phyloP scores from a whole-genome alignment of 2,329 filamentous ascomycete genomes.

The Beauveria scarabaeidicola region DNA sequence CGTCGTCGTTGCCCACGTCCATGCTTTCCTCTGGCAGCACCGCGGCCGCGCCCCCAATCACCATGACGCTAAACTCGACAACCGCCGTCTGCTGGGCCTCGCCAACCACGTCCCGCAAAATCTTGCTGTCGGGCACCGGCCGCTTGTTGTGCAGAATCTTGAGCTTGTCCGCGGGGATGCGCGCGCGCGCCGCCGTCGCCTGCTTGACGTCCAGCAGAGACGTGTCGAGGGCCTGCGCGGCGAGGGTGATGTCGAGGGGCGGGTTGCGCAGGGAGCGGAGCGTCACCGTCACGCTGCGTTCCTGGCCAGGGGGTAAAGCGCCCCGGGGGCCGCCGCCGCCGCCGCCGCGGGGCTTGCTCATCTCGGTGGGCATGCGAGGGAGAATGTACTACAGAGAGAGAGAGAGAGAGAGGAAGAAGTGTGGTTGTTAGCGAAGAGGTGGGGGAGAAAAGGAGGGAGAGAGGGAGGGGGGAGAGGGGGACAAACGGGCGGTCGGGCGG shows the following conservation, averaged over 20 bases:
- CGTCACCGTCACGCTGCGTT: conserved; percentile 47
- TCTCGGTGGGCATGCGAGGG: conserved; percentile 54
- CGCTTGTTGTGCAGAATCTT: conserved; percentile 84
- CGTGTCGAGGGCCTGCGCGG: conserved; percentile 55
- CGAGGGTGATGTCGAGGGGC: conserved; percentile 57
- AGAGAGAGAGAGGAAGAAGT: not conserved
- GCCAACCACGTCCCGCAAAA: conserved; percentile 62
- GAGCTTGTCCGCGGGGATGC: conserved; percentile 66
- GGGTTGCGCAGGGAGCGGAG: conserved; percentile 74
- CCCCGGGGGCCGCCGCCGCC: conserved; percentile 35
- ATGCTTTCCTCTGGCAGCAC: conserved; percentile 31
- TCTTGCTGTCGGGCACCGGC: conserved; percentile 69
- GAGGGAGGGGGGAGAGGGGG: not conserved
- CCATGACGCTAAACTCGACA: conserved; percentile 83
- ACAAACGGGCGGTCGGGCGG: conserved; percentile 64
- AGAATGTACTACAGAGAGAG: conserved; percentile 53
- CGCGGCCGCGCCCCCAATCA: conserved; percentile 60
- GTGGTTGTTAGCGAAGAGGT: not conserved
- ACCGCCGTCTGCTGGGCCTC: conserved; percentile 39
- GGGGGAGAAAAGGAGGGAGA: not conserved
- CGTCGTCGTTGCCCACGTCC: conserved; percentile 24
- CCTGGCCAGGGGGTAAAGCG: conserved; percentile 45
- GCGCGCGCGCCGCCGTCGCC: conserved; percentile 53
- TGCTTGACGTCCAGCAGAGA: conserved; percentile 73
- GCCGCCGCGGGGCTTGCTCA: conserved; percentile 35